phyloP scores from a whole-genome alignment of 2,329 filamentous ascomycete genomes.

The Zopfia rhizophila region DNA sequence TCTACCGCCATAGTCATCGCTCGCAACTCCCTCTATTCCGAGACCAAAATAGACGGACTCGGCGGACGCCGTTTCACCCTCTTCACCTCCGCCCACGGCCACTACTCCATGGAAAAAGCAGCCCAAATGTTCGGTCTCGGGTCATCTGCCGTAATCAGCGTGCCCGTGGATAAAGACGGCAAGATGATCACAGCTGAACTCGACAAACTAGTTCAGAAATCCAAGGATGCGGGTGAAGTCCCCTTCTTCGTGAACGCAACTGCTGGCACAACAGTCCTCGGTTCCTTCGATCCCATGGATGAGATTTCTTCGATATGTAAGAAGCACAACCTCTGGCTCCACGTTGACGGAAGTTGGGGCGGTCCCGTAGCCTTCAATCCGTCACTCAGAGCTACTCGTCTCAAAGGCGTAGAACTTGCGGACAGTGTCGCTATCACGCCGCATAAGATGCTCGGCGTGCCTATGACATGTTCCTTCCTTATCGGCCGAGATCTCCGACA shows the following conservation, averaged over 20 bases:
- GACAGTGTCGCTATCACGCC: slow-evolving; percentile 89
- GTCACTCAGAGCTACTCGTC: slow-evolving; percentile 69
- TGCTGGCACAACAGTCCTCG: slow-evolving; percentile 91
- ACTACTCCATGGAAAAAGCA: slow-evolving; percentile 95
- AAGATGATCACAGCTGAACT: slow-evolving; percentile 76
- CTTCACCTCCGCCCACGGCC: slow-evolving; percentile 89
- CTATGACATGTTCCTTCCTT: slow-evolving; percentile 90
- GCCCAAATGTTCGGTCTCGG: slow-evolving; percentile 92
- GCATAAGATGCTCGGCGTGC: slow-evolving; percentile 96
- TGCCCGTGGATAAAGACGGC: slow-evolving; percentile 78
- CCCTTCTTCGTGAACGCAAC: slow-evolving; percentile 97
- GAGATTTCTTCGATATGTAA: slow-evolving; percentile 77
- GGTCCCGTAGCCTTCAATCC: slow-evolving; percentile 77
- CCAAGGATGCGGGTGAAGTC: slow-evolving; percentile 74
- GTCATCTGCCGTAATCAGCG: slow-evolving; percentile 74
- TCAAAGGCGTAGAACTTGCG: slow-evolving; percentile 77
- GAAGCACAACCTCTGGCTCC: slow-evolving; percentile 83
- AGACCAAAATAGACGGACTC: slow-evolving; percentile 79
- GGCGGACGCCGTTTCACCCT: slow-evolving; percentile 73
- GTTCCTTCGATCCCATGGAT: slow-evolving; percentile 84
- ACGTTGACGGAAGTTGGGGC: slow-evolving; percentile 93
- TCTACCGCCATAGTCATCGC: slow-evolving; percentile 86
- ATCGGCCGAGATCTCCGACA: slow-evolving; percentile 78
- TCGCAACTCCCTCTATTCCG: slow-evolving; percentile 84
- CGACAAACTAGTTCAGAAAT: slow-evolving; percentile 68